Conservation (phyloP, 2,329 filamentous ascomycete genomes). For the Catunica adiposa region DNA sequence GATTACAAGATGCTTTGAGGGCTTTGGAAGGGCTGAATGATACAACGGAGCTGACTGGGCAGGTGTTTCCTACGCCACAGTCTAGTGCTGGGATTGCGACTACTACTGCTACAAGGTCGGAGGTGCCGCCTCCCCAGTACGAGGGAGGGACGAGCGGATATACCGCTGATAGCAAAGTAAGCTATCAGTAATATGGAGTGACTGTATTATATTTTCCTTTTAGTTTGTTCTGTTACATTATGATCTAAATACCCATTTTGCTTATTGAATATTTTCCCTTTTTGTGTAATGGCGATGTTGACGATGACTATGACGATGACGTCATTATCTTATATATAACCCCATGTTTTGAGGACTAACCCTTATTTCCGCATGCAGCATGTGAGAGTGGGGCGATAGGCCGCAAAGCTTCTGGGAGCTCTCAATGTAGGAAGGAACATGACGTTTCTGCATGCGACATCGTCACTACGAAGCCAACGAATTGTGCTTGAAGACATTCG, state of each 20-base stretch:
- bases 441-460: neutral
- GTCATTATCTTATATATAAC: neutral
- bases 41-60: neutral
- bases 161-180: neutral
- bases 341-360: neutral
- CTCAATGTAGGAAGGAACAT: neutral
- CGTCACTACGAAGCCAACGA: neutral
- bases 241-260: neutral
- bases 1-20: conserved; percentile 4
- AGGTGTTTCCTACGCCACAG: neutral
- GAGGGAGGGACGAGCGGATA: neutral
- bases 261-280: too few species aligned
- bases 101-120: neutral
- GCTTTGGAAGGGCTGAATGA: neutral
- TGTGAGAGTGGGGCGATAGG: neutral
- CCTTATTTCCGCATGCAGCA: neutral
- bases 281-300: too few species aligned
- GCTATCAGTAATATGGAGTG: neutral
- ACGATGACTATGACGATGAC: too few species aligned
- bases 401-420: neutral
- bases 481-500: neutral
- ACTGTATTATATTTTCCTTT: neutral
- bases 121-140: neutral
- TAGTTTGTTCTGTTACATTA: neutral
- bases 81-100: too few species aligned